Evolutionary conservation across 1,139 yeast species (phyloP), one percentile per base, ranked within the genome.

Genomic region (Blastobotrys persicus): DNA sequence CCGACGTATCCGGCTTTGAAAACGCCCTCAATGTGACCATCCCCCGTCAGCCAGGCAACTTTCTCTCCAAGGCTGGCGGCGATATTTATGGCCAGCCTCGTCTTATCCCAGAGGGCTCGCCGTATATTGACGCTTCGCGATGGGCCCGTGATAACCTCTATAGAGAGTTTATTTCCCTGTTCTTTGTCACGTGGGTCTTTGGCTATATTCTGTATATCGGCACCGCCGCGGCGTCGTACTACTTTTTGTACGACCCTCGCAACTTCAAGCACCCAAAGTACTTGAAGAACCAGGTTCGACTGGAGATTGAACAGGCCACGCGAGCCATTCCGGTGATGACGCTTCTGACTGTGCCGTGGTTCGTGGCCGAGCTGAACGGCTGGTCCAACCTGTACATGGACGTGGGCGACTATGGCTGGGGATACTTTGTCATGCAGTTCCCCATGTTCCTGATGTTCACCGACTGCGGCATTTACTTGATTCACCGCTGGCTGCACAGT

Each of bases 231-330:
- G 61, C 86, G 31, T 83, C 95, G 12, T 92, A 87, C 66, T 58
- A 75, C 43, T 81, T 83, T 59, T 83, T 92, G 28, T 92, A 88
- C 67, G 98, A 92, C 70, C 84, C 82, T 63, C 82, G 83, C 52
- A 87, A 89, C 52, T 88, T 92, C 76, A 87, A 92, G 71, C 98
- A 92, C 67, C 98, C 98, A 52, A 80, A 96, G 67, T 92, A 88
- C 70, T 78, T 92, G 70, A 92, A 92, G 68, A 91, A 92, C 71
- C 98, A 92, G 72, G 81, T 92, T 78, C 70, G 78, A 5, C 72
- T 88, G 67, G 98, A 92, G 66, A 85, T 92, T 58, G 71, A 76
- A 55, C 84, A 83, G 63, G 96, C 97, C 1, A 59, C 79, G 51
- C 70, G 83, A 16, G 84, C 98, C 16, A 89, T 92, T 59, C 98